Base-by-base conservation (phyloP, 169 alveolate genomes). In the Cryptosporidium ryanae region DNA sequence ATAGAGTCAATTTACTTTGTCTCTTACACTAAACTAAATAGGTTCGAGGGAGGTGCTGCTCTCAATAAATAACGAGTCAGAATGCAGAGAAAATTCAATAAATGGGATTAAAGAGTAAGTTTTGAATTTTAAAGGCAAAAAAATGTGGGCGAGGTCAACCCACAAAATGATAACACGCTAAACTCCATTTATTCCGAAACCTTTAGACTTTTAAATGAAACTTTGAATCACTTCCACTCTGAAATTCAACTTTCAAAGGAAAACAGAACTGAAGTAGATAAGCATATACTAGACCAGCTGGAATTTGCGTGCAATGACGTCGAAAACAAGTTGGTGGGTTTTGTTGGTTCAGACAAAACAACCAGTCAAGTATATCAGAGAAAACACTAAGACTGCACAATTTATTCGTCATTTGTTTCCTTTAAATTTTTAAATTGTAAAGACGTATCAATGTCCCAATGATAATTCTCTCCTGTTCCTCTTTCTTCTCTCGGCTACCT, bases 251-350 rank as follows among this genome's bases (percentile, higher is more conserved):
- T 44, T 12, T 54, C 87, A 1, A 76, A 52, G 34, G 27, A 25
- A 1, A 76, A 31, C 21, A 54, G 87, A 13, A 10, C 48, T 10
- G 76, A 76, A 25, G 54, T 59, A 21, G 87, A 76, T 25, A 59
- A 32, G 46, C 87, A 76, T 21, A 76, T 76, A 18, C 29, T 76
- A 8, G 71, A 55, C 2, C 87, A 76, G 34, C 25, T 76, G 18
- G 87, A 76, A 65, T 32, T 76, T 6, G 87, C 87, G 6, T 76
- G 87, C 27, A 67, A 76, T 18, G 64, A 76, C 25, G 65, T 70
- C 17, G 87, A 76, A 59, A 61, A 59, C 48, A 59, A 76, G n/a
- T 59, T 76, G n/a, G 29, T 63, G 17, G 48, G 52, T 34, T 34
- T 76, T 18, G 65, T 76, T 15, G 63, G 64, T 48, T 46, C 46